phyloP scores from a whole-genome alignment of 352 stramenopile species.

The Pythium myriotylum region DNA sequence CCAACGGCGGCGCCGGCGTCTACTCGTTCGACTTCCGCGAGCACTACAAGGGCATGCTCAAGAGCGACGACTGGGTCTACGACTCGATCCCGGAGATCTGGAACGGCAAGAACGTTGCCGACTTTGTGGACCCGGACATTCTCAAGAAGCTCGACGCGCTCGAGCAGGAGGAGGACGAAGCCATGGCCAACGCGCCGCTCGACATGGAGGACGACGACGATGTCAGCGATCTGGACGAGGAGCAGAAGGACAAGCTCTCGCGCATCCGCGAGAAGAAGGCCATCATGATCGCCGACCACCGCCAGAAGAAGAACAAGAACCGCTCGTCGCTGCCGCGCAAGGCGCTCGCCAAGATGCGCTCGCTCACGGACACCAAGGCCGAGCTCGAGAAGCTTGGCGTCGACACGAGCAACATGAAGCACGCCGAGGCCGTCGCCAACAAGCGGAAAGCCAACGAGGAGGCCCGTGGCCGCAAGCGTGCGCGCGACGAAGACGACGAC shows the following conservation, averaged over 20 bases:
- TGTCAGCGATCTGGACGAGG: slow-evolving; percentile 94
- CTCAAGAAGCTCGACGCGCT: slow-evolving; percentile 94
- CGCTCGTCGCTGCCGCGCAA: slow-evolving; percentile 89
- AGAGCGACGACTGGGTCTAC: slow-evolving; percentile 96
- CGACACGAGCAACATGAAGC: slow-evolving; percentile 91
- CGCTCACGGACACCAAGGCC: slow-evolving; percentile 88
- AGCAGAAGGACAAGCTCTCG: slow-evolving; percentile 92
- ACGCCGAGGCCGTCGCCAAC: slow-evolving; percentile 72
- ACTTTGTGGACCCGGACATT: slow-evolving; percentile 99
- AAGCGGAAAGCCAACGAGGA: slow-evolving; percentile 73
- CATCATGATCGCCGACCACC: slow-evolving; percentile 81
- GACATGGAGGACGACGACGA: slow-evolving; percentile 84
- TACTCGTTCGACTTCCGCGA: slow-evolving; percentile 98
- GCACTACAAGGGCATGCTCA: slow-evolving; percentile 96
- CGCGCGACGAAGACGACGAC: slow-evolving; percentile 80
- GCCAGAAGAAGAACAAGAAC: slow-evolving; percentile 96
- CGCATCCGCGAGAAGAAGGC: slow-evolving; percentile 86
- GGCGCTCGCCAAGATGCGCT: slow-evolving; percentile 75
- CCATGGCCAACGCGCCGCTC: slow-evolving; percentile 90
- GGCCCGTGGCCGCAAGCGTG: slow-evolving; percentile 84
- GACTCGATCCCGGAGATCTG: slow-evolving; percentile 99
- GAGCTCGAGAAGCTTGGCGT: slow-evolving; percentile 91
- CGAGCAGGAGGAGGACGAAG: slow-evolving; percentile 97
- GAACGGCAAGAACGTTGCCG: slow-evolving; percentile 99
- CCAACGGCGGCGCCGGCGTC: slow-evolving; percentile 96